A percentile compares a stretch with the other conserved stretches of the same genome.
These are phyloP conservation scores for Sporothrix euskadiensis DNA, from an alignment of 2,329 filamentous ascomycete species.

Conservation along the genomic window DNA sequence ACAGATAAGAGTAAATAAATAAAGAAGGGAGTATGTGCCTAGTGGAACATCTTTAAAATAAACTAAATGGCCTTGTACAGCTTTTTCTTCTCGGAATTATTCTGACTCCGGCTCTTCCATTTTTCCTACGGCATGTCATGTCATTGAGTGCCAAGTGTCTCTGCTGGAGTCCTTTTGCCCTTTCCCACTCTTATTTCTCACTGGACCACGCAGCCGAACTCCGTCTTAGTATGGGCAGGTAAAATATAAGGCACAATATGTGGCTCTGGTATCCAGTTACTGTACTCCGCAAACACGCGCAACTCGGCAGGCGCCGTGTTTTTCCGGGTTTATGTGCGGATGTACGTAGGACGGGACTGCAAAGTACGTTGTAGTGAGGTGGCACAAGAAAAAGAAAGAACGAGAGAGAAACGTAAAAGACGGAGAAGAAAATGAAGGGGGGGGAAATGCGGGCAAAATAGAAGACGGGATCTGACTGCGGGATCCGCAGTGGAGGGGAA, in stretches of 20 bases:
- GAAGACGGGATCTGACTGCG: constrained; percentile 3
- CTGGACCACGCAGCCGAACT: constrained; percentile 8
- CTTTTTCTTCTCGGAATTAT: neutral
- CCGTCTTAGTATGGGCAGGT: neutral
- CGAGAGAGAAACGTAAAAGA: no score
- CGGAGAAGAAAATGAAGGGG: neutral
- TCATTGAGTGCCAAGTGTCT: constrained; percentile 5
- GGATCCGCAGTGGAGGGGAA: neutral
- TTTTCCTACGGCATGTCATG: neutral
- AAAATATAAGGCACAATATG: neutral
- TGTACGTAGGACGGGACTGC: neutral
- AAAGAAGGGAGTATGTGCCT: neutral
- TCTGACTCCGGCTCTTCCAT: neutral
- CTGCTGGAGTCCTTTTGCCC: neutral
- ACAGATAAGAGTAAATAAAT: neutral
- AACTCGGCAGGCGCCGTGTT: constrained; percentile 14
- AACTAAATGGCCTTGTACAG: no score
- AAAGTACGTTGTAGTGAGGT: neutral
- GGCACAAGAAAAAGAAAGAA: neutral
- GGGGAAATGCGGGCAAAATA: neutral
- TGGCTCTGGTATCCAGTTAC: constrained; percentile 3
- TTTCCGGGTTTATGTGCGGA: neutral
- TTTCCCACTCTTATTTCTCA: neutral
- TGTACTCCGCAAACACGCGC: neutral
- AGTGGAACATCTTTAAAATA: neutral